A percentile compares a stretch with the other conserved stretches of the same genome.
These are phyloP conservation scores for Ceratocystiopsis minuta DNA, from an alignment of 2,329 filamentous ascomycete species.

Conservation along the genomic window DNA sequence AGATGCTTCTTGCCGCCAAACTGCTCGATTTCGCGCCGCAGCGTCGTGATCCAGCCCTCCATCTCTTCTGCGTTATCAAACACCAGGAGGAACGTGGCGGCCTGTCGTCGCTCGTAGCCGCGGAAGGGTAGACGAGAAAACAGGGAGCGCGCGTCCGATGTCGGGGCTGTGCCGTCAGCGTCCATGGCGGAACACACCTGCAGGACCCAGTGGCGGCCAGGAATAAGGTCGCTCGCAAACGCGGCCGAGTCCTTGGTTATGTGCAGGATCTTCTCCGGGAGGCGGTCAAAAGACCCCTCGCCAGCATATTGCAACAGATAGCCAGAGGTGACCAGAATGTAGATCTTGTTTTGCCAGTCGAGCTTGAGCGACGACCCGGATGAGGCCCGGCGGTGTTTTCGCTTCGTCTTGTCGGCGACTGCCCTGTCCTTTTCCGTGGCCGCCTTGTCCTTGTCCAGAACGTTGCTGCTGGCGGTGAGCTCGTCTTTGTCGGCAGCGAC, in stretches of 20 bases:
- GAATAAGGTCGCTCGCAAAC: constrained; percentile 64
- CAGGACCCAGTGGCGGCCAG: constrained; percentile 63
- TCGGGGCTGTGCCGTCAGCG: constrained; percentile 29
- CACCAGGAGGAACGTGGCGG: constrained; percentile 51
- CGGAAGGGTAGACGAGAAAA: constrained; percentile 47
- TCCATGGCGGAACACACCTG: constrained; percentile 53
- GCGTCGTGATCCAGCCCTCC: constrained; percentile 53
- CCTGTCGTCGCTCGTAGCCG: constrained; percentile 34
- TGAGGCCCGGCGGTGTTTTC: constrained; percentile 25
- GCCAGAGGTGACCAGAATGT: constrained; percentile 51
- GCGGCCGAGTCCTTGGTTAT: constrained; percentile 59
- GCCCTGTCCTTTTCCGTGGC: neutral
- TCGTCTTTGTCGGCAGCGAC: constrained; percentile 13
- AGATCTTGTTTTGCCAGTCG: constrained; percentile 56
- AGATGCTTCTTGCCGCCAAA: constrained; percentile 48
- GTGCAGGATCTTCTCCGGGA: constrained; percentile 57
- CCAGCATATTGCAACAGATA: constrained; percentile 58
- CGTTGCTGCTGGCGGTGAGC: too few relatives aligned
- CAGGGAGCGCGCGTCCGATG: constrained; percentile 38
- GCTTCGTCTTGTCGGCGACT: constrained; percentile 19
- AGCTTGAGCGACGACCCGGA: constrained; percentile 26
- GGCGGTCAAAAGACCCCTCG: constrained; percentile 49
- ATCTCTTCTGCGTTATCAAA: constrained; percentile 57
- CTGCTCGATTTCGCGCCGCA: constrained; percentile 52
- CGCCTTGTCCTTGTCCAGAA: too few relatives aligned